phyloP scores from a whole-genome alignment of 75 land plant genomes.

The Pinus taeda region DNA sequence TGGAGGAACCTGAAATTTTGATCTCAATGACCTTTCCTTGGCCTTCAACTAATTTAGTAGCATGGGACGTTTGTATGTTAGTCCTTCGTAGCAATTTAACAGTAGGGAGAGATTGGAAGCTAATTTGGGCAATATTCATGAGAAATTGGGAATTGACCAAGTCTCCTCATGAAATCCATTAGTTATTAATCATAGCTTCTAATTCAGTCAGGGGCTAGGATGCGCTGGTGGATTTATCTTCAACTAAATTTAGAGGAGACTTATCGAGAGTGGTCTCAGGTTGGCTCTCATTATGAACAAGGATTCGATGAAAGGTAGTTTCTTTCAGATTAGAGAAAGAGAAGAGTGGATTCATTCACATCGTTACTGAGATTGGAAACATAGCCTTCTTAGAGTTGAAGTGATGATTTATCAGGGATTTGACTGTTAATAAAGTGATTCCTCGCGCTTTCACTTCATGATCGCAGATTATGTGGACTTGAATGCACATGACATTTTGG shows the following conservation, averaged over 20 bases:
- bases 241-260: no score
- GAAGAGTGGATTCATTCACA: no score
- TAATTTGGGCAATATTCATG: not conserved
- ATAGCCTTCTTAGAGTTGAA: not conserved
- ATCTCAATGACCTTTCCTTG: not conserved
- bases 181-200: not conserved
- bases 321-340: no score
- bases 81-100: not conserved
- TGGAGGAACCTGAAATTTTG: no score
- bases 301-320: not conserved
- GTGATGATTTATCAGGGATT: no score
- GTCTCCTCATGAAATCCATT: not conserved
- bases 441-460: no score
- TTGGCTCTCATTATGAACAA: no score
- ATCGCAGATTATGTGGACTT: no score
- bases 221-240: not conserved
- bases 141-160: not conserved
- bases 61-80: no score
- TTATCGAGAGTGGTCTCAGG: no score
- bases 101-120: not conserved
- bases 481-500: no score
- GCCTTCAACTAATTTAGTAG: not conserved
- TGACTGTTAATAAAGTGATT: no score
- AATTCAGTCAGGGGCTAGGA: not conserved
- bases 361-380: not conserved